A percentile compares a stretch with the other conserved stretches of the same genome.
Evolutionary conservation across 2,329 filamentous ascomycete species (phyloP).

Genomic region (Colletotrichum sp.): DNA sequence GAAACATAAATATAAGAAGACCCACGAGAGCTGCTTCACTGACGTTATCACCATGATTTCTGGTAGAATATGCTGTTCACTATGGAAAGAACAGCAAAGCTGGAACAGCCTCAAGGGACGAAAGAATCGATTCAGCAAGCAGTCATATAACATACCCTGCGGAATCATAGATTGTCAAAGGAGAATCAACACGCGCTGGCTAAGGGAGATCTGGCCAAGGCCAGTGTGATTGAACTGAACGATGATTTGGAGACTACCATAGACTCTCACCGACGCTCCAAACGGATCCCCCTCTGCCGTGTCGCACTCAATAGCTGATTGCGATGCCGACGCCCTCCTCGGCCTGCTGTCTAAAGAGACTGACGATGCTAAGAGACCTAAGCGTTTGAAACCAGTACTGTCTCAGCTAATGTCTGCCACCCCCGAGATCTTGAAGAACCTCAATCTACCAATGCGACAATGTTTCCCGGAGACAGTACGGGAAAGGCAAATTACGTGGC

Average conservation of each 20-base stretch:
- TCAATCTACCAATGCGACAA: neutral
- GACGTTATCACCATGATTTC: neutral
- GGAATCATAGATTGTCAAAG: neutral
- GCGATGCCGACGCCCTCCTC: neutral
- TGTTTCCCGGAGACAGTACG: neutral
- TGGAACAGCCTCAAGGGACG: neutral
- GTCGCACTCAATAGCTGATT: neutral
- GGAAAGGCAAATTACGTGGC: neutral
- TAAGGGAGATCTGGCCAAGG: neutral
- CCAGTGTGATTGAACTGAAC: neutral
- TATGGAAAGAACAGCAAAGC: neutral
- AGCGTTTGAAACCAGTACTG: neutral
- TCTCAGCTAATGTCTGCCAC: neutral
- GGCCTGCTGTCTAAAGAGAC: neutral
- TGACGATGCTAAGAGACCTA: neutral
- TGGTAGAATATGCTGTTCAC: neutral
- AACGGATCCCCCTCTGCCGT: neutral
- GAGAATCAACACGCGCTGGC: neutral
- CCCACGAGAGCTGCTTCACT: neutral
- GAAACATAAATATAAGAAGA: neutral
- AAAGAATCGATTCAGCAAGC: neutral
- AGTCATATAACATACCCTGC: neutral
- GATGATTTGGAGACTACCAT: neutral
- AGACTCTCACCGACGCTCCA: neutral
- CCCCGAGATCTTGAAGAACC: neutral